These are phyloP conservation scores for Leishmania tropica DNA, from an alignment of 208 protist genomes.

Conservation along the genomic window DNA sequence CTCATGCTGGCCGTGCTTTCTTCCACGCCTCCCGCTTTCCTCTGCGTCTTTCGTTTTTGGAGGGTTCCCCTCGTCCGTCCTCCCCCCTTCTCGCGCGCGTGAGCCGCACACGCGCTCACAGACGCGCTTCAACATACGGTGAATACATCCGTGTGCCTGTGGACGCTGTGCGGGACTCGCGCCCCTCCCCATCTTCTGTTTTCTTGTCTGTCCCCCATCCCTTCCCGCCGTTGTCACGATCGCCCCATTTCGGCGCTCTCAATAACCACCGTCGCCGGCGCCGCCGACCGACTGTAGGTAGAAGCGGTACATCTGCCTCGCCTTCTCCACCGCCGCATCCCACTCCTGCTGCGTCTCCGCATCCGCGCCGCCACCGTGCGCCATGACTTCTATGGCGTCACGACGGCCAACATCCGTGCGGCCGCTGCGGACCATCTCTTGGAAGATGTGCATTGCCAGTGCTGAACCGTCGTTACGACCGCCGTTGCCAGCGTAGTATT, in stretches of 20 bases:
- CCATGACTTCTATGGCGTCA: not conserved
- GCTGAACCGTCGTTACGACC: not conserved
- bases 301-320: slow-evolving; percentile 59
- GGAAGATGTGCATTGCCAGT: slow-evolving; percentile 32
- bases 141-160: too few relatives aligned
- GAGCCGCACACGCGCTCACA: too few relatives aligned
- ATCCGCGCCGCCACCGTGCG: slow-evolving; percentile 9
- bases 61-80: too few relatives aligned
- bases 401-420: slow-evolving; percentile 11
- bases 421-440: slow-evolving; percentile 47
- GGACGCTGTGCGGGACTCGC: not conserved
- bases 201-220: not conserved
- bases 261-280: not conserved
- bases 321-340: slow-evolving; percentile 45
- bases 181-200: not conserved
- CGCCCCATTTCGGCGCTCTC: not conserved
- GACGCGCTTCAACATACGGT: too few relatives aligned
- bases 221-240: not conserved
- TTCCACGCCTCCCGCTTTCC: too few relatives aligned
- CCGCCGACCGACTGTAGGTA: slow-evolving; percentile 32
- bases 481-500: not conserved
- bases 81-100: not conserved
- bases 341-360: slow-evolving; percentile 39
- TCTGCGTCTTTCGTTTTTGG: too few relatives aligned
- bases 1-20: too few relatives aligned